phyloP scores from a whole-genome alignment of 495 filamentous ascomycete genomes.

The Glutinoglossum americanum region DNA sequence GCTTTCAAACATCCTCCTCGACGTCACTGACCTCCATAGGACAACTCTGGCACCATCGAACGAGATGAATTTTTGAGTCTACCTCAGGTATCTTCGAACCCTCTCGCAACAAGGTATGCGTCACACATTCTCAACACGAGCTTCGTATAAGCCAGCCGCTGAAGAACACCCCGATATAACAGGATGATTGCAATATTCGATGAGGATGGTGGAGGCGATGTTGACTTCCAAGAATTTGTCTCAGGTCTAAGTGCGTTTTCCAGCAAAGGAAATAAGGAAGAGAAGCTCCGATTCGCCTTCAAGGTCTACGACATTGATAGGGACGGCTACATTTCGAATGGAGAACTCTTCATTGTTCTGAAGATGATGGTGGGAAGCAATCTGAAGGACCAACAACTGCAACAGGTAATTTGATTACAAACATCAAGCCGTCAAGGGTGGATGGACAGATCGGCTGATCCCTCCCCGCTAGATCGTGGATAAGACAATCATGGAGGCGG shows the following conservation, averaged over 20 bases:
- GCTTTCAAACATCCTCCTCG: neutral
- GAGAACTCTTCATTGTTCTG: constrained; percentile 94
- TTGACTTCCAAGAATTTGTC: constrained; percentile 99
- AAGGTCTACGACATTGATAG: constrained; percentile 99
- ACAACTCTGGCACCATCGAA: constrained; percentile 94
- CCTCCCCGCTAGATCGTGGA: constrained; percentile 46
- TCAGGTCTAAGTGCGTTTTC: constrained; percentile 87
- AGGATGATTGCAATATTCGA: constrained; percentile 99
- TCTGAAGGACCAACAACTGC: constrained; percentile 94
- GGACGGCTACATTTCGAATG: constrained; percentile 96
- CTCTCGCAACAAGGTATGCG: constrained; percentile 73
- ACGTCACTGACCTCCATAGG: constrained; percentile 27
- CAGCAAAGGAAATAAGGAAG: constrained; percentile 95
- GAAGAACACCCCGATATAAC: neutral
- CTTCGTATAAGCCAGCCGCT: neutral
- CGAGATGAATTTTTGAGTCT: constrained; percentile 95
- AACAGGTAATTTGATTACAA: constrained; percentile 34
- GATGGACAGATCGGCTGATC: neutral
- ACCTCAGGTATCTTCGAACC: constrained; percentile 94
- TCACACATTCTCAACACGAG: constrained; percentile 4
- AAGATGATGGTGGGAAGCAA: constrained; percentile 99
- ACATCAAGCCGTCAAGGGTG: neutral
- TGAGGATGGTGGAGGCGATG: constrained; percentile 92
- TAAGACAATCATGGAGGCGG: constrained; percentile 99
- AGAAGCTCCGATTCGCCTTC: constrained; percentile 95